Evolutionary conservation across 2,329 filamentous ascomycete genomes (phyloP).

Genomic region (Aschersonia sp.): DNA sequence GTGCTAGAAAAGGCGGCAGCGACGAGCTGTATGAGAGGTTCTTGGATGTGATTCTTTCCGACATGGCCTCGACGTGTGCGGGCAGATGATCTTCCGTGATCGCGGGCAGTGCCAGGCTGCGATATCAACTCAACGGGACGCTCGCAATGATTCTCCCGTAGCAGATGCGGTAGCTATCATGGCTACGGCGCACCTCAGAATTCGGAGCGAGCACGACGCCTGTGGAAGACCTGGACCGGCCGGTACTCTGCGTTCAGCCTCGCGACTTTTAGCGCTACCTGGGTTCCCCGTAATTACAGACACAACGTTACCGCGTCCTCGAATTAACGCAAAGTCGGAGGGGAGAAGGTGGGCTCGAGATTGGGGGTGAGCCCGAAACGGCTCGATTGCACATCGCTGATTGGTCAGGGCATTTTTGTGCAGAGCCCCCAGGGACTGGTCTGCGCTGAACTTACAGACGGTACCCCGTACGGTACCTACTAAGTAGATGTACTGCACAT

Average conservation of each 20-base stretch:
- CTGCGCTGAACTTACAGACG: no score
- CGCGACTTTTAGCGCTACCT: background rate
- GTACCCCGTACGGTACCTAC: no score
- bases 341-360: background rate
- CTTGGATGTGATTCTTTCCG: conserved; percentile 52
- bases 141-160: no score
- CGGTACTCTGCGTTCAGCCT: no score
- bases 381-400: background rate
- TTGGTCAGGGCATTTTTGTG: background rate
- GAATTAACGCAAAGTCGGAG: background rate
- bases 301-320: background rate
- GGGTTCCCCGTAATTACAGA: background rate
- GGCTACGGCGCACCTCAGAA: no score
- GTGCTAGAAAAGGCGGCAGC: conserved; percentile 46
- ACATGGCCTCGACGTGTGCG: conserved; percentile 18
- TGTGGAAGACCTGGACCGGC: no score
- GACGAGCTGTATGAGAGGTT: conserved; percentile 51
- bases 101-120: no score
- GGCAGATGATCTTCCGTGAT: background rate
- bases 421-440: no score
- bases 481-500: background rate
- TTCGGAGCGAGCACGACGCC: no score
- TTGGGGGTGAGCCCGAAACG: background rate
- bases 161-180: no score
- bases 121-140: no score